Base-by-base conservation (phyloP, 192 early-diverging fungal species). In the Dissophora globulifera region DNA sequence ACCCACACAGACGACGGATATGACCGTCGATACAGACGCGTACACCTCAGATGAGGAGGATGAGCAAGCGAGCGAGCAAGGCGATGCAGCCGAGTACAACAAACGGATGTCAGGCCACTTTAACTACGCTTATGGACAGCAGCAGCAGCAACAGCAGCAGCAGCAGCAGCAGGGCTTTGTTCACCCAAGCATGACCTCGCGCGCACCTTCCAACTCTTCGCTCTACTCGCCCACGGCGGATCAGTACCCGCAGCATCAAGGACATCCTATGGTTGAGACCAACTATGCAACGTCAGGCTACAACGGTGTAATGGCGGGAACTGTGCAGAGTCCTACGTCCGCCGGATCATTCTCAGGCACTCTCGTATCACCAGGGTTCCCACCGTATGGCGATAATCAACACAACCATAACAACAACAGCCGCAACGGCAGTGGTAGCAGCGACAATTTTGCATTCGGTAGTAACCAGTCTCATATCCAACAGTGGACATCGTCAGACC, bases 41-140 rank as follows among this genome's bases (percentile, higher is more conserved):
- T 43, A 29, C 29, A 47, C 7, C 30, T 75, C 70, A 12, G 69
- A 43, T 1, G 69, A 56, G 13, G 69, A 62, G 3, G 57, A 64
- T n/a, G 43, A 38, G 23, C 33, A 58, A 19, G 33, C 13, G 11
- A 64, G 54, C 31, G 70, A 65, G 10, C 48, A 46, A 10, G 62
- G 60, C 13, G 57, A 58, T 0, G 6, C 26, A n/a, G 30, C 7
- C 29, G 16, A 17, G 9, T 4, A n/a, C 43, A 56, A 49, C 20
- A 41, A 57, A 35, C 47, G 60, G 17, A 74, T 74, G 60, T 16
- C 49, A 27, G 67, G 32, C 3, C 31, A 63, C 19, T 64, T 43
- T 19, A 27, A 29, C 12, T 11, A 5, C 20, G 2, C 55, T 20
- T 30, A n/a, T 26, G 31, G 35, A 2, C 58, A 62, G 20, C 66